Evolutionary conservation across 75 land plant species (phyloP), one percentile per base, ranked within the genome.

Genomic region (Azolla pinnata): DNA sequence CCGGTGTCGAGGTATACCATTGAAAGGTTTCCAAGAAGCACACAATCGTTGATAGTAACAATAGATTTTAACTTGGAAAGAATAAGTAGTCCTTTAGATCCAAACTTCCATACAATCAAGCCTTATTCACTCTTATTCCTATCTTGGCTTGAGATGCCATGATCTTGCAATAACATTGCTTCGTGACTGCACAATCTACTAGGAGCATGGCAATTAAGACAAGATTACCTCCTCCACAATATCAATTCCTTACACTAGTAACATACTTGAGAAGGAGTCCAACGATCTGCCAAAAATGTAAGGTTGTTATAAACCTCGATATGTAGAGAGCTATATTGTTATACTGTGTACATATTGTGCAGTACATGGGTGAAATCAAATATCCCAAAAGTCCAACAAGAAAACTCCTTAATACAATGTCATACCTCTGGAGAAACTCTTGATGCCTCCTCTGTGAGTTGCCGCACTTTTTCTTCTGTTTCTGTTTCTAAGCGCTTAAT

Each of bases 401-500:
- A 35, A 5, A 5, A 35, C 12, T 12, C 5, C 10, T 35, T 5
- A 5, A 35, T 35, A 12, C 40, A n/a, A n/a, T n/a, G n/a, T n/a
- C n/a, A n/a, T n/a, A 35, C 84, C 59, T 86, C 90, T 33, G 62
- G 66, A 8, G 90, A 81, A 44, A 83, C 79, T 33, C 70, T 75
- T 28, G 75, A 42, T 48, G 90, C 73, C 63, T 73, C 75, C 10
- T 60, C 33, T 57, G 77, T 75, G 58, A 89, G 79, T 42, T 73
- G 73, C 27, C 66, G 38, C 33, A 86, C 86, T 49, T 81, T 89
- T 10, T 50, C 62, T 8, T 66, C 72, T 4, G 96, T 89, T 67
- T 89, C 96, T 49, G 61, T 68, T 63, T 88, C 93, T 17, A 86
- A 86, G 31, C 90, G 77, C 69, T 79, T 85, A 53, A 85, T 82